Evolutionary conservation across 2,329 filamentous ascomycete species (phyloP).

Genomic region (Epichloe hybrida): DNA sequence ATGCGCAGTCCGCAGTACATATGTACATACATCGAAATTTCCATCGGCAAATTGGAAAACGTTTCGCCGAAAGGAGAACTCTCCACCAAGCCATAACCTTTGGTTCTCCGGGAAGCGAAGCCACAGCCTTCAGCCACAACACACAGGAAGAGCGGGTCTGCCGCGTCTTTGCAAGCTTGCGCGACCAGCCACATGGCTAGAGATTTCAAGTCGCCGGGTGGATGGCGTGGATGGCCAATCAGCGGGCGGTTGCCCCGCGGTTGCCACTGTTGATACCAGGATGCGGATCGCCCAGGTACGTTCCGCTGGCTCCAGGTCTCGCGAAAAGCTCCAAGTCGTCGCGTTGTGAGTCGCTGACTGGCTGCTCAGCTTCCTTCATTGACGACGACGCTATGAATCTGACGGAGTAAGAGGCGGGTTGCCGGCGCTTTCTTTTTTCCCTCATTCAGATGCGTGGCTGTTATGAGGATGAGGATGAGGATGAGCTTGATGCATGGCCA

Average conservation of each 20-base stretch:
- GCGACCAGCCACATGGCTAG: conserved; percentile 17
- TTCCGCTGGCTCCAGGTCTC: conserved; percentile 6
- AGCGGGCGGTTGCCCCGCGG: conserved; percentile 37
- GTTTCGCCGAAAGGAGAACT: conserved; percentile 11
- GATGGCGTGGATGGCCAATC: conserved; percentile 25
- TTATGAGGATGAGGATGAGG: background rate
- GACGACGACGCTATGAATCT: conserved; percentile 2
- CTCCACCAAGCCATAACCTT: background rate
- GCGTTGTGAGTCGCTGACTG: conserved; percentile 11
- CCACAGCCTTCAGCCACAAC: conserved; percentile 4
- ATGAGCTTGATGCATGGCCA: background rate
- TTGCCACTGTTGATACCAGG: conserved; percentile 38
- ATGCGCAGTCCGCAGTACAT: too few species aligned
- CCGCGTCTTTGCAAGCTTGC: conserved; percentile 5
- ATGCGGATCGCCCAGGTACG: conserved; percentile 10
- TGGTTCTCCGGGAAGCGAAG: background rate
- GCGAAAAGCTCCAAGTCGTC: conserved; percentile 8
- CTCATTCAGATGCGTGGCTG: background rate
- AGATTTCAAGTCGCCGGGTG: conserved; percentile 6
- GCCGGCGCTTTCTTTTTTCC: background rate
- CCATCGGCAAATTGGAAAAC: conserved; percentile 12
- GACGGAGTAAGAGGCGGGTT: background rate
- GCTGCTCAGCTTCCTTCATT: conserved; percentile 1
- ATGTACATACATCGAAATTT: conserved; percentile 15
- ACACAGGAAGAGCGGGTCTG: conserved; percentile 8